A percentile compares a stretch with the other conserved stretches of the same genome.
Evolutionary conservation across 805 yeast genomes (phyloP).

Genomic region (Jamesozyma gamospora): DNA sequence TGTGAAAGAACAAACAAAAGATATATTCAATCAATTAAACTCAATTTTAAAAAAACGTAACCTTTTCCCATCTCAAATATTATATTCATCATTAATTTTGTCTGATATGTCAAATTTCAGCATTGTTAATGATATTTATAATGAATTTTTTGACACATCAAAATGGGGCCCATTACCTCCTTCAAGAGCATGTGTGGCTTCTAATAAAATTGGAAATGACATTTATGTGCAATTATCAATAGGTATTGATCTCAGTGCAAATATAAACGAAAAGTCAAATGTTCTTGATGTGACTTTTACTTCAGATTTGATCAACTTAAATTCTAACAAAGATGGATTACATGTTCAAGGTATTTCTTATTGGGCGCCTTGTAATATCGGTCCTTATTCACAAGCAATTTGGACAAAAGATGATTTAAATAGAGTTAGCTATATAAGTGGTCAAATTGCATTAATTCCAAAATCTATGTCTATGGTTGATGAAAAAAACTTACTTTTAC

Average conservation of each 20-base stretch:
- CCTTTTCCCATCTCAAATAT: conserved; percentile 38
- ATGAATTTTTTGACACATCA: conserved; percentile 36
- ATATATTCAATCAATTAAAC: conserved; percentile 39
- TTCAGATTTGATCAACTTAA: conserved; percentile 1
- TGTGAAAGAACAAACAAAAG: conserved; percentile 37
- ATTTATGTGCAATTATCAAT: conserved; percentile 47
- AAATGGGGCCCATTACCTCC: conserved; percentile 60
- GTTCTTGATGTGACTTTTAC: neutral
- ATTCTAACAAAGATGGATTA: conserved; percentile 47
- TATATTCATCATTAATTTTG: conserved; percentile 52
- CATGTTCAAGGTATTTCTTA: conserved; percentile 90
- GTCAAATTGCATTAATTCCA: conserved; percentile 85
- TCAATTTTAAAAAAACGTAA: conserved; percentile 25
- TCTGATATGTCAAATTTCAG: conserved; percentile 56
- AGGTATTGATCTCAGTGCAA: conserved; percentile 29
- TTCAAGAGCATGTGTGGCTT: conserved; percentile 74
- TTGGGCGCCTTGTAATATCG: conserved; percentile 98
- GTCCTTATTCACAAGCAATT: conserved; percentile 89
- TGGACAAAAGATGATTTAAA: conserved; percentile 35
- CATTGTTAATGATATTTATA: conserved; percentile 52
- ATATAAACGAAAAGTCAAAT: neutral
- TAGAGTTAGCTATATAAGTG: conserved; percentile 57
- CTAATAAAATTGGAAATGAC: conserved; percentile 32
- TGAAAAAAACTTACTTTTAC: conserved; percentile 21
- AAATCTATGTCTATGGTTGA: conserved; percentile 44